Base-by-base conservation (phyloP, 116 monocot species). In the Dioscorea cayenensis region DNA sequence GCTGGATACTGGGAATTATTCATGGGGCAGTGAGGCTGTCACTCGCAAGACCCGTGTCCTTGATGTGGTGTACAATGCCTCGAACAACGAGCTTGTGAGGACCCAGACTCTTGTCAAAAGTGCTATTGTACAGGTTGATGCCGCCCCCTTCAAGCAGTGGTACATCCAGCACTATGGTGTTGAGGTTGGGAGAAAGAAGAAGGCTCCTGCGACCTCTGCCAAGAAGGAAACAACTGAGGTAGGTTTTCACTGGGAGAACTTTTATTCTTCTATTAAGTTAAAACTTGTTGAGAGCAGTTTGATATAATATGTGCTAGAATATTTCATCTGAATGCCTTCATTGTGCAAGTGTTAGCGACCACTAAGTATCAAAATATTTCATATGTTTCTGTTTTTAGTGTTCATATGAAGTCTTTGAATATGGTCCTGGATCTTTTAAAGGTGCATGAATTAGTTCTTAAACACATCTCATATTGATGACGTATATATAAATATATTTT, bases 81-180 rank as follows among this genome's bases (percentile, higher is more conserved):
- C 73, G 4, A 73, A 73, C 51, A 73, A 73, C 22, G 73, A 73
- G 64, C 64, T 73, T 50, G 83, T 83, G 6, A 69, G 83, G 17
- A 83, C 83, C 6, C 83, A 83, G 64, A 83, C 78, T 18, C 83
- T 83, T 63, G 78, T 83, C 7, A 83, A 78, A 75, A 83, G 75
- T 14, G 83, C 78, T 19, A 83, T 83, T 18, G 75, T 78, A 6
- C 83, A 83, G 78, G 78, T 83, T 36, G 83, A 83, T 78, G 83
- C 83, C 51, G 75, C 83, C 67, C 83, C 83, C 2, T 83, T 83
- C 78, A 83, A 75, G 83, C 78, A 78, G 67, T 83, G 83, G 78
- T 83, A 83, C 66, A 71, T 78, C 64, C 78, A 83, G 71, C 78
- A 83, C 51, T 83, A 83, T 64, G 78, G 78, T 13, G 78, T 83